A percentile compares a stretch with the other conserved stretches of the same genome.
phyloP scores from a whole-genome alignment of 2,329 filamentous ascomycete species.

The Hypoxylon sp. region DNA sequence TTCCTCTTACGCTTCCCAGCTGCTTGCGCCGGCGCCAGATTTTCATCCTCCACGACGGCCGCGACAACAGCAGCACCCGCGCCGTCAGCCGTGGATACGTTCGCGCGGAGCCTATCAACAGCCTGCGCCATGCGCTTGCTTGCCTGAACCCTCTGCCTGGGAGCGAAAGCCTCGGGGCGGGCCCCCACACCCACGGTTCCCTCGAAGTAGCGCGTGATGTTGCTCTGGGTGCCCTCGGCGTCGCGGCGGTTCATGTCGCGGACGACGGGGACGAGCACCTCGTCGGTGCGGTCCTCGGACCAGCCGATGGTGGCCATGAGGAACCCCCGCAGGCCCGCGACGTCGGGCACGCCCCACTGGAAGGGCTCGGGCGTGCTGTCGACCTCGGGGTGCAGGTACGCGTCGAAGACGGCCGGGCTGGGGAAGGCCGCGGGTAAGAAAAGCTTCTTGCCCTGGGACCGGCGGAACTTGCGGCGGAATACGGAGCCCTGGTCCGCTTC shows the following conservation, averaged over 20 bases:
- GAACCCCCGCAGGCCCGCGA: constrained; percentile 85
- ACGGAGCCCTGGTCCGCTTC: constrained; percentile 68
- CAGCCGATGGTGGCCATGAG: constrained; percentile 94
- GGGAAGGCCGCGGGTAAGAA: constrained; percentile 88
- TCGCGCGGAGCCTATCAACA: constrained; percentile 73
- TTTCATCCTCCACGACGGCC: constrained; percentile 37
- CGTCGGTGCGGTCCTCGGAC: constrained; percentile 91
- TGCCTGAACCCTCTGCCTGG: constrained; percentile 71
- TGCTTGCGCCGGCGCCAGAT: constrained; percentile 12
- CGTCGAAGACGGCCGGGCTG: constrained; percentile 78
- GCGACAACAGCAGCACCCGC: constrained; percentile 11
- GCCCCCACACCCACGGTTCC: constrained; percentile 78
- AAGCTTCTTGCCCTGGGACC: constrained; percentile 81
- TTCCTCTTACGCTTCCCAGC: constrained; percentile 51
- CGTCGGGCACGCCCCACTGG: constrained; percentile 95
- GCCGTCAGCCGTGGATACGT: constrained; percentile 54
- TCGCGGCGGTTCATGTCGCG: constrained; percentile 92
- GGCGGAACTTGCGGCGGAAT: constrained; percentile 89
- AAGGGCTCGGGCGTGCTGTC: constrained; percentile 82
- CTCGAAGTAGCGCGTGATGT: constrained; percentile 93
- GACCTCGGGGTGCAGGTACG: constrained; percentile 88
- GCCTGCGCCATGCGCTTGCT: constrained; percentile 84
- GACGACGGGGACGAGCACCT: constrained; percentile 95
- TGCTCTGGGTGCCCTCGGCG: constrained; percentile 91
- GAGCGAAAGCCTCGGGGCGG: constrained; percentile 72